phyloP scores from a whole-genome alignment of 192 early-diverging fungal species.

The Coemansia sp. region DNA sequence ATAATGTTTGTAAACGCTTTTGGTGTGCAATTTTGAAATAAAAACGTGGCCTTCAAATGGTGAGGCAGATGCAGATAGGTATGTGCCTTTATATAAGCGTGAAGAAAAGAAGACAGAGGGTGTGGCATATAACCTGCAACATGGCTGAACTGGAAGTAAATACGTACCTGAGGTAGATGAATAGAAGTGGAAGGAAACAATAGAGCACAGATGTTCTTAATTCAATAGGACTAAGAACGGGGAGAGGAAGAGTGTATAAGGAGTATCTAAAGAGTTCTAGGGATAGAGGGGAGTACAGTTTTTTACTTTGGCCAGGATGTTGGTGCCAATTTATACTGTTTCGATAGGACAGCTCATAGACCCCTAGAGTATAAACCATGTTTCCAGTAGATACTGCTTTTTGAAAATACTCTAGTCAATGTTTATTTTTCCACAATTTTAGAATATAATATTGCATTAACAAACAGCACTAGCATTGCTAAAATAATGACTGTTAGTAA shows the following conservation, averaged over 20 bases:
- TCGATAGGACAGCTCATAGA: neutral
- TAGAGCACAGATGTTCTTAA: neutral
- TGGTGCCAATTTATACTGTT: constrained; percentile 1
- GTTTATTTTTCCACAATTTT: neutral
- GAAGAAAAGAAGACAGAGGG: too few relatives aligned
- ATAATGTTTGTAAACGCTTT: too few relatives aligned
- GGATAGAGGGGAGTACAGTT: neutral
- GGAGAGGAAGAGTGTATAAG: neutral
- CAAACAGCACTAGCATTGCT: too few relatives aligned
- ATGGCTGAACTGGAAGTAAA: too few relatives aligned
- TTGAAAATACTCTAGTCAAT: neutral
- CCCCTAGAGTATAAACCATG: neutral
- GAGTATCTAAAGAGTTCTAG: neutral
- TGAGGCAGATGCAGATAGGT: too few relatives aligned
- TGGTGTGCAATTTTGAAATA: too few relatives aligned
- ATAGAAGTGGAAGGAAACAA: constrained; percentile 2
- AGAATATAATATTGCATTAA: neutral
- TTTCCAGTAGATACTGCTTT: neutral
- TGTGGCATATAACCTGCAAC: too few relatives aligned
- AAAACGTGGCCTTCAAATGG: too few relatives aligned
- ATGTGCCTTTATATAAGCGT: too few relatives aligned
- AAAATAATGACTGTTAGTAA: too few relatives aligned
- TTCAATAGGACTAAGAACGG: neutral
- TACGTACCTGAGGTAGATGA: neutral
- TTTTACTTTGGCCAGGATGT: neutral